Base-by-base conservation (phyloP, 2,329 filamentous ascomycete genomes). In the Sporothrix dimorphospora region DNA sequence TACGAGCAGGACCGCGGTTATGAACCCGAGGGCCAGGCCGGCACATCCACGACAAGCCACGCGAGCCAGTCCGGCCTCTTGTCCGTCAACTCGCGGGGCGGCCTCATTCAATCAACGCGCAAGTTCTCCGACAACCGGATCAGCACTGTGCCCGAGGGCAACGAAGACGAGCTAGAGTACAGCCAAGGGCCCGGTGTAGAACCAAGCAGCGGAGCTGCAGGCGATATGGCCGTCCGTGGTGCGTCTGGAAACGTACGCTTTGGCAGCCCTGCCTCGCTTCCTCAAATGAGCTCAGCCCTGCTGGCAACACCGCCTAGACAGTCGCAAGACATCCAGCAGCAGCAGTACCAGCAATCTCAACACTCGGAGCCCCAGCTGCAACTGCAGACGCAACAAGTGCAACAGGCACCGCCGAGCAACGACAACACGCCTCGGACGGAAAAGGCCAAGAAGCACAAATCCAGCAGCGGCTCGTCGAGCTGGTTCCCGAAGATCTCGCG, bases 401-500 rank as follows among this genome's bases (percentile, higher is more conserved):
- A 71, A 38, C 69, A 63, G 24, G 30, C 70, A 19, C 27, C 47
- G 30, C 81, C 87, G 72, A 94, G 92, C 82, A 90, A 89, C 71
- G 94, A 97, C 74, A 93, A 94, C 74, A 97, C 93, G 0, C 93
- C 94, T 12, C 86, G 85, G 75, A 90, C 88, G 1, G 91, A 93
- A 6, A 94, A 92, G 81, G 88, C 89, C 74, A 93, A 92, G 80
- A 98, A 97, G 83, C 92, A 97, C 83, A 97, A 97, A 80, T 95
- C 93, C 0, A 92, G 88, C 0, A 92, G 88, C 78, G 90, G 90
- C 72, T 96, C 94, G 0, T 93, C 92, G 0, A 85, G 88, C 69
- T 90, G 89, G 85, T 92, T 97, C 74, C 94, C 94, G 30, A 98
- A 97, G 83, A 94, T 97, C 74, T 98, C 96, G 6, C 89, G 96